A percentile compares a stretch with the other conserved stretches of the same genome.
Conservation (phyloP, 2,329 filamentous ascomycete species). For the Hypoxylon sp. region DNA sequence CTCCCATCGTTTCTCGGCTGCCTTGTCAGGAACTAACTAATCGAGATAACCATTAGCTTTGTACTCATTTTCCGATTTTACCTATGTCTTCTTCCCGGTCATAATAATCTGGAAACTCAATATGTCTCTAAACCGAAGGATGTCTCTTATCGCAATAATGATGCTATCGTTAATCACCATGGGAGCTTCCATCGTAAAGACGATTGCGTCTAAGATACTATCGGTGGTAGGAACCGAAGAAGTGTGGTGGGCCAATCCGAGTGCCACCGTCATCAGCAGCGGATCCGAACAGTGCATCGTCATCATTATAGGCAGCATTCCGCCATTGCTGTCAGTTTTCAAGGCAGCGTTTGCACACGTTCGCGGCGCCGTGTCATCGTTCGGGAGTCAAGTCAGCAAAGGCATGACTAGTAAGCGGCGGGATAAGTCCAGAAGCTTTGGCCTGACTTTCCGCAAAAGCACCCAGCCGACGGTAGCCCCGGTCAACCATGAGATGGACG, state of each 20-base stretch:
- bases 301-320: neutral
- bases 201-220: neutral
- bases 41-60: neutral
- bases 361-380: neutral
- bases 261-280: neutral
- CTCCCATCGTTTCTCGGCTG: neutral
- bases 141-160: neutral
- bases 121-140: constrained; percentile 6
- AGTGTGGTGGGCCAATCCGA: neutral
- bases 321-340: neutral
- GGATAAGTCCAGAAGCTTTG: neutral
- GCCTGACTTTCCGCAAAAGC: neutral
- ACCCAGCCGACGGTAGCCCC: neutral
- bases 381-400: neutral
- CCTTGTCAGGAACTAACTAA: neutral
- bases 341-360: neutral
- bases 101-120: constrained; percentile 12
- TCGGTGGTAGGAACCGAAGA: neutral
- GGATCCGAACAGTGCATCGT: neutral
- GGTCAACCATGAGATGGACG: neutral
- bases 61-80: neutral
- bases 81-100: constrained; percentile 10
- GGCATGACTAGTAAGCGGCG: neutral
- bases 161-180: constrained; percentile 5
- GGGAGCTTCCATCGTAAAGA: neutral